Evolutionary conservation across 208 protist species (phyloP), one percentile per base, ranked within the genome.

Genomic region (Leishmania gerbilli): DNA sequence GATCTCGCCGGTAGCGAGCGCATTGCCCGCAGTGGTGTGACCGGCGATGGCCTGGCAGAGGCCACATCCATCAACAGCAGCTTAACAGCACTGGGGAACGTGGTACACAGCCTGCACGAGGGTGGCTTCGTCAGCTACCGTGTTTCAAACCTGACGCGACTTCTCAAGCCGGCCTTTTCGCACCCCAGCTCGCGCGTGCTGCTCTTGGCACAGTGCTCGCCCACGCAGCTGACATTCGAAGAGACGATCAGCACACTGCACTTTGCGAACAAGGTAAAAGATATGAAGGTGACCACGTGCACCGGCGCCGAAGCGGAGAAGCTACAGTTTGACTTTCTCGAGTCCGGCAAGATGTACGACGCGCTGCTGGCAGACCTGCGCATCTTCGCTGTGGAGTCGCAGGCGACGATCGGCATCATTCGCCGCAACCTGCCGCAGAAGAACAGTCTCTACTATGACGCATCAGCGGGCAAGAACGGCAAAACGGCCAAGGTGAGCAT

Each of bases 1-100:
- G 98, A 99, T 88, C 86, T 99, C 47, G 98, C 98, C 34, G 98
- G 98, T 8, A 97, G 89, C 81, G 97, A 99, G 86, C 89, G 93
- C 62, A 85, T 95, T 67, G 81, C 86, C 40, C 88, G 89, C 77
- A 89, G 89, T 49, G 82, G 89, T 74, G 95, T 96, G 8, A 85
- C 88, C 27, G 93, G 92, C 56, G 84, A 90, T 34, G 91, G 89
- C n/a, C 79, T 97, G 34, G 85, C 90, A 69, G 97, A 99, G 84
- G 90, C 95, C 15, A 93, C 92, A 47, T 82, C 84, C 19, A 99
- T 99, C 82, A 99, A 99, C 89, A 89, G 91, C 79, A 98, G 93
- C 71, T 94, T 99, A 37, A 97, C 97, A 47, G 87, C 95, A 9
- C 92, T 99, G 31, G 96, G 96, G 55, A 97, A 97, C 79, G 97